Percentiles rank a stretch among this genome's conserved stretches.
These are phyloP conservation scores for Pterocarpus santalinus DNA, from an alignment of 306 rosid species.

Conservation along the genomic window DNA sequence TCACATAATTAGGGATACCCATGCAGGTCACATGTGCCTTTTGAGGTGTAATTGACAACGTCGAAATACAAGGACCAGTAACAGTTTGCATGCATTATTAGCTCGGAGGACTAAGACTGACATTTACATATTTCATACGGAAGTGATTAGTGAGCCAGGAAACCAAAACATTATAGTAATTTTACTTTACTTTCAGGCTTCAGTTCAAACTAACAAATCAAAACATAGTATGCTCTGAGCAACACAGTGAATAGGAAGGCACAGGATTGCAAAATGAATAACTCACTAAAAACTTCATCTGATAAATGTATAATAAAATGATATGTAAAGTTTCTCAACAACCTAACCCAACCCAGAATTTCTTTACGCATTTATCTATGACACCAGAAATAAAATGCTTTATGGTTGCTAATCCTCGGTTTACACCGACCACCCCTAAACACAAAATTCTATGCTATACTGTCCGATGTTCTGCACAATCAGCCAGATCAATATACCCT, in stretches of 20 bases:
- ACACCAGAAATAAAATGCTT: slow-evolving; percentile 1
- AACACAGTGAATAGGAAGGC: slow-evolving; percentile 23
- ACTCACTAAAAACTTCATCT: slow-evolving; percentile 16
- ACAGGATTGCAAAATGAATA: not conserved
- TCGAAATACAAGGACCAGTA: not conserved
- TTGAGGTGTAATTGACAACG: slow-evolving; percentile 28
- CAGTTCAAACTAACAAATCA: slow-evolving; percentile 9
- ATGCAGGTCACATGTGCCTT: slow-evolving; percentile 43
- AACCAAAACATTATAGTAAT: not conserved
- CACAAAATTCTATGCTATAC: slow-evolving; percentile 43
- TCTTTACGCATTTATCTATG: slow-evolving; percentile 37
- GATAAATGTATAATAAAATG: slow-evolving; percentile 40
- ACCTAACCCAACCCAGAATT: slow-evolving; percentile 52
- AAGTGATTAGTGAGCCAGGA: not conserved
- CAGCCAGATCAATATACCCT: slow-evolving; percentile 24
- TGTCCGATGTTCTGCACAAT: slow-evolving; percentile 33
- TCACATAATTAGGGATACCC: slow-evolving; percentile 29
- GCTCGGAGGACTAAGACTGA: not conserved
- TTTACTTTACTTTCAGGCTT: not conserved
- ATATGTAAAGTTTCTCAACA: slow-evolving; percentile 29
- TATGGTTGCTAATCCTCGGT: slow-evolving; percentile 27
- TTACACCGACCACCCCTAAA: slow-evolving; percentile 44
- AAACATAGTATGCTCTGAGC: slow-evolving; percentile 11
- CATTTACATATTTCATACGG: not conserved
- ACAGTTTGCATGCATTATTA: slow-evolving; percentile 41